Conservation (phyloP, 2,329 filamentous ascomycete genomes). For the Clonostachys rosea region DNA sequence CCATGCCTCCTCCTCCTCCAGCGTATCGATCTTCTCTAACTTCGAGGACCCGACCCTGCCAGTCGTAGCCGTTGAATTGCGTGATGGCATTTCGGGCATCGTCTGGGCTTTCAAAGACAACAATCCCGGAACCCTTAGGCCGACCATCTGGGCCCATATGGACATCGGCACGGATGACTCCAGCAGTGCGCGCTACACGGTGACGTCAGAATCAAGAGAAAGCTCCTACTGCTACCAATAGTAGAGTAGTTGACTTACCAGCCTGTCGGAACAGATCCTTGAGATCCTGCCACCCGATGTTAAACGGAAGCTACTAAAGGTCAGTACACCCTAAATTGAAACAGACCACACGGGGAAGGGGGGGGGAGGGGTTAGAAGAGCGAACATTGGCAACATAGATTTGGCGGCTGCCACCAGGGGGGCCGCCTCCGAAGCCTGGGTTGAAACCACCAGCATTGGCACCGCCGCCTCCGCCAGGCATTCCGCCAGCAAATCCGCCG, state of each 20-base stretch:
- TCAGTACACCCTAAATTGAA: constrained; percentile 7
- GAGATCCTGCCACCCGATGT: constrained; percentile 96
- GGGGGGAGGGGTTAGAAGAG: constrained; percentile 27
- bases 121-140: constrained; percentile 94
- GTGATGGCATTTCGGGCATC: constrained; percentile 94
- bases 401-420: constrained; percentile 64
- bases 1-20: constrained; percentile 37
- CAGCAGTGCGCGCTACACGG: constrained; percentile 53
- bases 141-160: constrained; percentile 87
- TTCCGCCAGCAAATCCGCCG: constrained; percentile 50
- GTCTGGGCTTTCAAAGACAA: constrained; percentile 91
- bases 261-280: constrained; percentile 99
- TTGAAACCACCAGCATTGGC: constrained; percentile 41
- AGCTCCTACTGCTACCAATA: neutral
- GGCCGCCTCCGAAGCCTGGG: constrained; percentile 46
- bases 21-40: constrained; percentile 96
- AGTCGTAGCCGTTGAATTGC: constrained; percentile 98
- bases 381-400: constrained; percentile 98
- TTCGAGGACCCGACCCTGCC: constrained; percentile 90
- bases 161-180: constrained; percentile 91
- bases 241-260: constrained; percentile 55
- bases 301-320: constrained; percentile 77
- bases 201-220: neutral
- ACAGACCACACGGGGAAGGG: constrained; percentile 6
- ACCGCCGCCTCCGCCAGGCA: constrained; percentile 42